Evolutionary conservation across 495 filamentous ascomycete genomes (phyloP).

Genomic region (Annulohypoxylon nitens): DNA sequence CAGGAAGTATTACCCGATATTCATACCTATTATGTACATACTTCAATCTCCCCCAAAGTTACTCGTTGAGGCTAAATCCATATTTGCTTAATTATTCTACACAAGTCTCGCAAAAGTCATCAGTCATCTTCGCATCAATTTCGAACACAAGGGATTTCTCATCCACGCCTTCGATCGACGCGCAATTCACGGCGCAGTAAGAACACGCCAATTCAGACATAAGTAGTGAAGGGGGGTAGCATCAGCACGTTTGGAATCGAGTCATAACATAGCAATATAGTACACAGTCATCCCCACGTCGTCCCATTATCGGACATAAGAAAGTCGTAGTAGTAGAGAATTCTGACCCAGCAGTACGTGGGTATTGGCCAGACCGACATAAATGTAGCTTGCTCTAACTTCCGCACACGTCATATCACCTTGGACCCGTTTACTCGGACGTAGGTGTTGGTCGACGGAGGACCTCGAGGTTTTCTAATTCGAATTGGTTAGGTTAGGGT

Average conservation of each 20-base stretch:
- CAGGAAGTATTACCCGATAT: too few relatives aligned
- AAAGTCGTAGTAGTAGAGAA: conserved; percentile 38
- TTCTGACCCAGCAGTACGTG: conserved; percentile 22
- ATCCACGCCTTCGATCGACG: too few relatives aligned
- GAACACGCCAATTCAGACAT: not conserved
- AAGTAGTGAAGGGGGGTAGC: conserved; percentile 2
- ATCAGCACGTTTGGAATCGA: conserved; percentile 40
- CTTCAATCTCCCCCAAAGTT: too few relatives aligned
- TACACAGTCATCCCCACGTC: conserved; percentile 38
- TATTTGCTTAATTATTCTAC: too few relatives aligned
- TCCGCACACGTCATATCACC: conserved; percentile 11
- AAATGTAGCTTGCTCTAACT: conserved; percentile 1
- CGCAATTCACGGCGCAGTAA: not conserved
- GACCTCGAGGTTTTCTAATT: conserved; percentile 70
- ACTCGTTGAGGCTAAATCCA: too few relatives aligned
- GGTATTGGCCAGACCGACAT: conserved; percentile 4
- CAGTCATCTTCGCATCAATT: not conserved
- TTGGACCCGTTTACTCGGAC: conserved; percentile 15
- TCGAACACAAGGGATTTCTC: not conserved
- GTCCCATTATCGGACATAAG: conserved; percentile 35
- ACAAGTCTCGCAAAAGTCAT: too few relatives aligned
- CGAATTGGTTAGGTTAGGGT: conserved; percentile 32
- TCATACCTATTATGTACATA: too few relatives aligned
- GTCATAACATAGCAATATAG: conserved; percentile 35
- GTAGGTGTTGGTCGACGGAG: conserved; percentile 59